phyloP scores from a whole-genome alignment of 805 yeast species.

The Scheffersomyces coipomensis region DNA sequence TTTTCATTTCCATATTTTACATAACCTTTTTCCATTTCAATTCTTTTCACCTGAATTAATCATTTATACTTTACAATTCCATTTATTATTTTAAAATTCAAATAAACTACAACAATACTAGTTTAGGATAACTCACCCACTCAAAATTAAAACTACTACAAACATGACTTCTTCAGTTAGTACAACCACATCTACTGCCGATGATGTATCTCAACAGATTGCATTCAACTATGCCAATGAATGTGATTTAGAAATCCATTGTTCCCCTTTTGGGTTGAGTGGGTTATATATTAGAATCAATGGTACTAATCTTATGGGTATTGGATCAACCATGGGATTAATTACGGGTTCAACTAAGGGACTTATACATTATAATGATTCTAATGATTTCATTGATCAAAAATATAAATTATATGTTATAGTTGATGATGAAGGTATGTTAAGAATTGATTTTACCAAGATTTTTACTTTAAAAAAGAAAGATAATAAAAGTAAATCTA shows the following conservation, averaged over 20 bases:
- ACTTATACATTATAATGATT: conserved; percentile 46
- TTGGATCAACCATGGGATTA: conserved; percentile 56
- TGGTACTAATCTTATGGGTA: conserved; percentile 51
- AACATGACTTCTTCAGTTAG: too few relatives aligned
- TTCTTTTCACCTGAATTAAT: too few relatives aligned
- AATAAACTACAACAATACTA: not conserved
- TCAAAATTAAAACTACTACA: too few relatives aligned
- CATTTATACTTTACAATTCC: too few relatives aligned
- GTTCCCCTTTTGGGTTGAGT: conserved; percentile 56
- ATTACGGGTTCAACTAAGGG: conserved; percentile 54
- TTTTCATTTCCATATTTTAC: too few relatives aligned
- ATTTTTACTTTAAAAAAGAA: conserved; percentile 27
- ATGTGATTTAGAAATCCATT: conserved; percentile 53
- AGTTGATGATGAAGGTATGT: conserved; percentile 43
- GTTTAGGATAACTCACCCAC: too few relatives aligned
- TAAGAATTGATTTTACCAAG: conserved; percentile 52
- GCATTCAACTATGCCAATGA: conserved; percentile 46
- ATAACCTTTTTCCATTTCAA: too few relatives aligned
- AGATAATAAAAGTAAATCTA: conserved; percentile 7
- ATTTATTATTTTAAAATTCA: too few relatives aligned
- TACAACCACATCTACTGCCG: not conserved
- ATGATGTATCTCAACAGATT: conserved; percentile 5
- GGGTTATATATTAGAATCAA: conserved; percentile 49
- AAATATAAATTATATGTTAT: conserved; percentile 51
- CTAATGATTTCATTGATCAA: conserved; percentile 44